Percentiles rank a stretch among this genome's conserved stretches.
phyloP scores from a whole-genome alignment of 352 stramenopile species.

The Thalassiosira pacifica region DNA sequence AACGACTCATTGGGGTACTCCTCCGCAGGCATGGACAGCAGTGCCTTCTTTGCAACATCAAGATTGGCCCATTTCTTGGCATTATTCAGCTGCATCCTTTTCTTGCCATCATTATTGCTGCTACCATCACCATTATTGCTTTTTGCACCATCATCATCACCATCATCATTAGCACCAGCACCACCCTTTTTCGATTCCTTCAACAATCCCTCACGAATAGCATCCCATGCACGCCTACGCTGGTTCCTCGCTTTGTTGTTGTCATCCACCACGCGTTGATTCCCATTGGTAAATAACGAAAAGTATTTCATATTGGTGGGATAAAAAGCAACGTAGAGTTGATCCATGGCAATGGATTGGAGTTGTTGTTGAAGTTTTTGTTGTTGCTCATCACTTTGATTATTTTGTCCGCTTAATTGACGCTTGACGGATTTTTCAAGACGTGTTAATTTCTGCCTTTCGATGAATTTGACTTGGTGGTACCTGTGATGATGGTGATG shows the following conservation, averaged over 20 bases:
- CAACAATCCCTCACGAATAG: slow-evolving; percentile 51
- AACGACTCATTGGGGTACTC: slow-evolving; percentile 54
- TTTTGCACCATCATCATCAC: slow-evolving; percentile 13
- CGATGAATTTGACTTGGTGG: slow-evolving; percentile 85
- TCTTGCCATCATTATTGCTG: no score
- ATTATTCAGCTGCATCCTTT: no score
- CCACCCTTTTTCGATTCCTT: no score
- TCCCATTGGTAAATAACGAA: slow-evolving; percentile 72
- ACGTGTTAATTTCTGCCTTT: slow-evolving; percentile 80
- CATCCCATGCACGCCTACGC: slow-evolving; percentile 41
- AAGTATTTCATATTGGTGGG: slow-evolving; percentile 80
- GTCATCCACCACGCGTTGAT: slow-evolving; percentile 44
- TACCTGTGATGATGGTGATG: slow-evolving; percentile 55
- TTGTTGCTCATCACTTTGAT: slow-evolving; percentile 23
- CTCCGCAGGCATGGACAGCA: slow-evolving; percentile 54
- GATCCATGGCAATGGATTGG: slow-evolving; percentile 76
- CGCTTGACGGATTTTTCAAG: slow-evolving; percentile 68
- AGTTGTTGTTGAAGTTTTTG: slow-evolving; percentile 63
- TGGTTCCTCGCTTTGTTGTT: slow-evolving; percentile 37
- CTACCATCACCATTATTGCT: slow-evolving; percentile 5
- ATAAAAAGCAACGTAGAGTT: slow-evolving; percentile 84
- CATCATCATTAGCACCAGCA: no score
- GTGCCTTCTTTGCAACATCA: slow-evolving; percentile 54
- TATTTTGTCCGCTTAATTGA: slow-evolving; percentile 36
- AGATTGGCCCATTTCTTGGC: slow-evolving; percentile 62